Evolutionary conservation across 192 early-diverging fungal genomes (phyloP), one percentile per base, ranked within the genome.

Genomic region (Gamsiella multidivaricata): DNA sequence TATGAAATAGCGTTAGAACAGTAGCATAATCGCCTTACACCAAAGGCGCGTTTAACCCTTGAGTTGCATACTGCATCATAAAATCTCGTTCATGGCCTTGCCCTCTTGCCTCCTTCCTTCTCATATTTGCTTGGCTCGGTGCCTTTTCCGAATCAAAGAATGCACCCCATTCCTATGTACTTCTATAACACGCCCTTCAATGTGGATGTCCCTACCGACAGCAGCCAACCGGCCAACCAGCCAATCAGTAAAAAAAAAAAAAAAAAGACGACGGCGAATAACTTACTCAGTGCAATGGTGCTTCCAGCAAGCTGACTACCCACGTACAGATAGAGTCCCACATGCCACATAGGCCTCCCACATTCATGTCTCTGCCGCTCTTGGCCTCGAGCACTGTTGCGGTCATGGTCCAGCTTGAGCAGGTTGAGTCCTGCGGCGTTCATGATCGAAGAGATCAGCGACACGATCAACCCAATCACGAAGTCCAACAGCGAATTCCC

Each of bases 291-390:
- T 22, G 87, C 87, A 26, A 88, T 79, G 1, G 87, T 85, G 36
- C 84, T 88, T 15, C 86, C 86, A 26, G 84, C 66, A 15, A 82
- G 54, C 52, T 88, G 84, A 71, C 82, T 84, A 5, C 75, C 54
- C 23, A 88, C 81, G 65, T 88, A 86, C 20, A 87, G 65, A 62
- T 88, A 88, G 15, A 89, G 63, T n/a, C 88, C 86, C 46, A 88
- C 34, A 59, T 89, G 88, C 88, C 88, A 88, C 70, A 85, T 56
- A 12, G 85, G 85, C 36, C 88, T 63, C 23, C 84, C 80, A 80
- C 87, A 87, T 23, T 89, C 85, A 59, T 85, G 80, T 7, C 85
- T 69, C 64, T 84, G 85, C 20, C 79, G 52, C 31, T 70, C 55
- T 36, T 58, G 47, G n/a, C 67, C 25, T 31, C 66, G 42, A 17